These are phyloP conservation scores for Ajuga chamaepitys DNA, from an alignment of 257 asterid genomes.

Conservation along the genomic window DNA sequence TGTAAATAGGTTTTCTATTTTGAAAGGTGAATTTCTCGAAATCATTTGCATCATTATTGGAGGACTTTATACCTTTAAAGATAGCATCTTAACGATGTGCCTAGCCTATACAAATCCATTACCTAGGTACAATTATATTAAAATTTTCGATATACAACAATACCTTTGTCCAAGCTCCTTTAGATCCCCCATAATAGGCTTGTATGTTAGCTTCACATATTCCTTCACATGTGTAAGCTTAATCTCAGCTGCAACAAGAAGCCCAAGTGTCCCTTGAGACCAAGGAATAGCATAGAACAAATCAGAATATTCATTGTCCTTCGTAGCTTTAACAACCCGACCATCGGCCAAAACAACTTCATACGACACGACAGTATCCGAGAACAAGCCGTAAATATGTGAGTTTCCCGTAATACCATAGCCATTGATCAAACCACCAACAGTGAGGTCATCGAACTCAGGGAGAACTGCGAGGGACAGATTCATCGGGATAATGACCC, in stretches of 20 bases:
- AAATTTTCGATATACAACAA: too few species aligned
- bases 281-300: slow-evolving; percentile 89
- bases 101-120: too few species aligned
- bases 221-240: slow-evolving; percentile 85
- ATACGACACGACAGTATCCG: slow-evolving; percentile 90
- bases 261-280: slow-evolving; percentile 97
- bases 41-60: too few species aligned
- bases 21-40: too few species aligned
- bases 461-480: slow-evolving; percentile 89
- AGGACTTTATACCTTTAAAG: too few species aligned
- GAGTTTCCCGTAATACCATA: slow-evolving; percentile 97
- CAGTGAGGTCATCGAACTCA: slow-evolving; percentile 91
- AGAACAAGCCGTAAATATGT: slow-evolving; percentile 77
- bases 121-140: too few species aligned
- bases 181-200: slow-evolving; percentile 67
- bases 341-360: slow-evolving; percentile 89
- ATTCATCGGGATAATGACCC: slow-evolving; percentile 85
- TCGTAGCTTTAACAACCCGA: slow-evolving; percentile 73
- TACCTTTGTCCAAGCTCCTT: slow-evolving; percentile 76
- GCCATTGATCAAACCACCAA: slow-evolving; percentile 93
- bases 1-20: too few species aligned
- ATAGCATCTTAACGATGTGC: too few species aligned
- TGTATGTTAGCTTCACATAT: slow-evolving; percentile 83
- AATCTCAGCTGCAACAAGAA: slow-evolving; percentile 94
- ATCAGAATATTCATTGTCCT: slow-evolving; percentile 81